Evolutionary conservation across 2,329 filamentous ascomycete genomes (phyloP), one percentile per base, ranked within the genome.

Genomic region (Colletotrichum sp.): DNA sequence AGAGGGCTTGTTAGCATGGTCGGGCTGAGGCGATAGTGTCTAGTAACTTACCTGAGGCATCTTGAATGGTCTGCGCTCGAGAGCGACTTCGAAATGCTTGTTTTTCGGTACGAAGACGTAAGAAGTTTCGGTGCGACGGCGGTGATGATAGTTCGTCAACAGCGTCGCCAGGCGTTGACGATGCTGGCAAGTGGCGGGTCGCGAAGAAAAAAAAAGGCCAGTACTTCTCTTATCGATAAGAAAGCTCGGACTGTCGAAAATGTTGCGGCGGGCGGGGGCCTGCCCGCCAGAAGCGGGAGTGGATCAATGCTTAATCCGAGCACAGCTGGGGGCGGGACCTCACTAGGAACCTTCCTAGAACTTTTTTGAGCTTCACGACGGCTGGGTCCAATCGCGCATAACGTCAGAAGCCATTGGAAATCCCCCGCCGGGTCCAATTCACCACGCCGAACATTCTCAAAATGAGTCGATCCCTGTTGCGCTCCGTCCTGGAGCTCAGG

Each of bases 401-500:
- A 43, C 61, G n/a, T 30, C 34, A 36, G 26, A 68, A 34, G 55
- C 67, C 64, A 76, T 32, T 64, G 13, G 64, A 39, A 72, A 48
- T 32, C 43, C 24, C 55, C n/a, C 48, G 59, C 24, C 24, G 43
- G 32, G 52, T 61, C 13, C 72, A 63, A 61, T 66, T 60, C 32
- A 52, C 65, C 52, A 9, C 24, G 15, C 18, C n/a, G 5, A 7
- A 18, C 21, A n/a, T 30, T 8, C 43, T 21, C 30, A 81, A 60
- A 63, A 91, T 92, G 90, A 91, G 89, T 82, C 88, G 91, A 82
- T 88, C 90, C 78, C 85, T 94, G 77, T 87, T 93, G 79, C 90
- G 91, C 87, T 93, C 92, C 84, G 85, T 92, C 63, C 83, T 92
- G 84, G 92, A 93, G 87, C 88, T 92, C 68, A 88, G 90, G 79